phyloP scores from a whole-genome alignment of 306 rosid species.

The Prunus dulcis region DNA sequence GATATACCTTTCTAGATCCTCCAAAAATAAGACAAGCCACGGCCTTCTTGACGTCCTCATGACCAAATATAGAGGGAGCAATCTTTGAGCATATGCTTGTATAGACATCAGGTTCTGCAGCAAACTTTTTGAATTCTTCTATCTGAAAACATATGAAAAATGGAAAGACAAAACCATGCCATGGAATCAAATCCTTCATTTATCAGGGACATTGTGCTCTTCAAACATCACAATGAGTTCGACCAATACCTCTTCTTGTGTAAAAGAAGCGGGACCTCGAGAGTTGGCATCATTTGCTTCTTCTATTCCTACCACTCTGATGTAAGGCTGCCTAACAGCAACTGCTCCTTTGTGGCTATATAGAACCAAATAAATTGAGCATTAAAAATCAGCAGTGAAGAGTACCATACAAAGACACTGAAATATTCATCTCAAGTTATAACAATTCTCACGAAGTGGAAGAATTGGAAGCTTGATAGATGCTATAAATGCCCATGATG shows the following conservation, averaged over 20 bases:
- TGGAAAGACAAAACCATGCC: not conserved
- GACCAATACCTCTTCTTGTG: constrained; percentile 67
- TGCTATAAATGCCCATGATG: constrained; percentile 88
- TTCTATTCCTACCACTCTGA: constrained; percentile 93
- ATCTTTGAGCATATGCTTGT: constrained; percentile 80
- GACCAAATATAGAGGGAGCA: constrained; percentile 97
- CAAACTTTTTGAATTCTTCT: constrained; percentile 90
- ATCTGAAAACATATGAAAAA: constrained; percentile 44
- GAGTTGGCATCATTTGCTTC: constrained; percentile 71
- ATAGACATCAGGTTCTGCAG: constrained; percentile 79
- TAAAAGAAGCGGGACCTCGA: constrained; percentile 64
- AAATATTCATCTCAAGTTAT: constrained; percentile 3
- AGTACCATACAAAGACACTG: constrained; percentile 8
- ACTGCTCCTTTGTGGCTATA: constrained; percentile 93
- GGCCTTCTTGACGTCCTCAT: constrained; percentile 86
- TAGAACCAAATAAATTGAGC: constrained; percentile 13
- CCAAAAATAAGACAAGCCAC: constrained; percentile 94
- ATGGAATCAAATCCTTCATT: constrained; percentile 1
- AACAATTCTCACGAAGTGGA: constrained; percentile 54
- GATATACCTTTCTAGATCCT: constrained; percentile 87
- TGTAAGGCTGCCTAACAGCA: constrained; percentile 94
- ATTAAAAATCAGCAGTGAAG: not conserved
- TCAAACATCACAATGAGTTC: constrained; percentile 3
- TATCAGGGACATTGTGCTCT: not conserved
- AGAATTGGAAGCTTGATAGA: constrained; percentile 87